Evolutionary conservation across 306 rosid genomes (phyloP), one percentile per base, ranked within the genome.

Genomic region (Cicer pinnatifidum): DNA sequence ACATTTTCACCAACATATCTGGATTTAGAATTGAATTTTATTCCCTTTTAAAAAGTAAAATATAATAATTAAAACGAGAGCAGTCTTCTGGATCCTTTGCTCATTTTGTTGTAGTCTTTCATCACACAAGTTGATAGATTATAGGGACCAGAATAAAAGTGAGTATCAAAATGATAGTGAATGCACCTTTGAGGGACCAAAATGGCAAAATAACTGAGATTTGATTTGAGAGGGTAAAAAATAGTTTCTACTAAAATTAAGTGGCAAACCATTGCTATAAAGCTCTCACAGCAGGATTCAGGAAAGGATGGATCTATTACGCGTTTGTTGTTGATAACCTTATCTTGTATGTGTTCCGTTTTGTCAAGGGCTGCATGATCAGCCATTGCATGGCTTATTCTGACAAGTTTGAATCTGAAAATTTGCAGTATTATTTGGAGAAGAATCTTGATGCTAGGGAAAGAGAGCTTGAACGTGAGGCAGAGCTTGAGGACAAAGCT

Each of bases 401-500:
- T 83, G 44, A 86, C 76, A 38, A 45, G 50, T 79, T 53, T 83
- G 76, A 72, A 57, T 75, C 45, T 73, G 0, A 46, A 58, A 67
- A 28, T 20, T 59, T 71, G 76, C 91, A 91, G 97, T 91, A 94
- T 81, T 94, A 94, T 82, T 80, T 94, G 20, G 98, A 94, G 85
- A 94, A 94, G 85, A 94, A 89, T 80, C 90, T 94, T 51, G 98
- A 91, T 71, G 97, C 98, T 1, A 82, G 92, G 83, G 87, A 66
- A 75, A 86, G 84, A 81, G 96, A 80, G 85, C 87, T 89, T 35
- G 96, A 88, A 78, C 97, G 97, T 0, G 90, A 91, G 82, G 98
- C 98, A 0, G 98, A 88, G 76, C 88, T 94, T 11, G 98, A 91
- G 23, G 96, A 85, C 73, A 94, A 89, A 80, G 98, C 96, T 82